A percentile compares a stretch with the other conserved stretches of the same genome.
phyloP scores from a whole-genome alignment of 306 rosid species.

The Rubus parviflorus region DNA sequence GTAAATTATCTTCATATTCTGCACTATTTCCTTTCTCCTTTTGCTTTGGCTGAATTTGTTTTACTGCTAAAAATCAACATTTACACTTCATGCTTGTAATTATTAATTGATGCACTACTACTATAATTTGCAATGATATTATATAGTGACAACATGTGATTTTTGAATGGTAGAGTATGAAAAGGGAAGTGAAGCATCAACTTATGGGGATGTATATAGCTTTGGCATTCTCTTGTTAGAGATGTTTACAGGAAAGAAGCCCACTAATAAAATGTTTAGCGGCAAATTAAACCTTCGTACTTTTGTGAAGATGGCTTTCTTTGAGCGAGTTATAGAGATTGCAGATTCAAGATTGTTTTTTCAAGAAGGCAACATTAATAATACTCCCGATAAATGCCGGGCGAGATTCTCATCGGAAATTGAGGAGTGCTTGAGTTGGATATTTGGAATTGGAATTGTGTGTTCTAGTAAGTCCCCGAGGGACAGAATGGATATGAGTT shows the following conservation, averaged over 20 bases:
- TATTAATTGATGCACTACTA: no score
- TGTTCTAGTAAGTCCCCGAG: not conserved
- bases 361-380: not conserved
- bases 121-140: not conserved
- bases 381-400: not conserved
- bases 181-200: slow-evolving; percentile 1
- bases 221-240: not conserved
- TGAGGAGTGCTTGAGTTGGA: not conserved
- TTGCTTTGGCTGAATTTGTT: not conserved
- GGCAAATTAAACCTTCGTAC: not conserved
- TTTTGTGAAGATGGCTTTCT: not conserved
- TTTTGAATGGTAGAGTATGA: not conserved
- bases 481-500: not conserved
- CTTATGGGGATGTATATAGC: not conserved
- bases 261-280: not conserved
- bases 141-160: not conserved
- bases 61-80: no score
- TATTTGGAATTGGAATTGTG: not conserved
- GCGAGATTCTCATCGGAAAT: not conserved
- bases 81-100: no score
- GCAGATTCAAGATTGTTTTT: not conserved
- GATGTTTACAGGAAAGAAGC: slow-evolving; percentile 3
- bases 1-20: not conserved
- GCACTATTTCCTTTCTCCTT: not conserved
- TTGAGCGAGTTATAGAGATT: not conserved